Evolutionary conservation across 371 early-diverging fungal genomes (phyloP).

Genomic region (Lichtheimia ramosa): DNA sequence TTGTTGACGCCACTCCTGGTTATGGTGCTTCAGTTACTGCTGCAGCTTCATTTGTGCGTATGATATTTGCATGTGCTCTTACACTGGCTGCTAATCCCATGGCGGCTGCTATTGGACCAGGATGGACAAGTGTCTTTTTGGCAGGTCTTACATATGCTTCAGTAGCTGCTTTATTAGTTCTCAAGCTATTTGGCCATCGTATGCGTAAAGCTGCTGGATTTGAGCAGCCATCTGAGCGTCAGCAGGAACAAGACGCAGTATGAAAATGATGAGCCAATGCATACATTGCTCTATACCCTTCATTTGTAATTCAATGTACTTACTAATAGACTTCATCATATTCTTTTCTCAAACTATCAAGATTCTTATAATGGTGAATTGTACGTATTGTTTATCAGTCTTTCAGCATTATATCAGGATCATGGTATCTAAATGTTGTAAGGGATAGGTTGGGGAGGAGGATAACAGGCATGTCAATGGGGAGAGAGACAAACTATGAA

Average conservation of each 20-base stretch:
- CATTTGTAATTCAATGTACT: background rate
- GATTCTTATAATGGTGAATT: no score
- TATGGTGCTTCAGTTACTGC: constrained; percentile 49
- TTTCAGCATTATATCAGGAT: no score
- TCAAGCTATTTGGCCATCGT: constrained; percentile 19
- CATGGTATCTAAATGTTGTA: no score
- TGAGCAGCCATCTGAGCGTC: constrained; percentile 6
- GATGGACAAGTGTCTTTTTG: constrained; percentile 26
- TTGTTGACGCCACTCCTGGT: constrained; percentile 46
- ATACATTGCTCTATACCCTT: background rate
- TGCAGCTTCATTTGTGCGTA: constrained; percentile 41
- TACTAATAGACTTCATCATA: no score
- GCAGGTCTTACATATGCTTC: constrained; percentile 18
- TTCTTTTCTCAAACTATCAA: no score
- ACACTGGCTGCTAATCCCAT: constrained; percentile 31
- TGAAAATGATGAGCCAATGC: background rate
- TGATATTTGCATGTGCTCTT: constrained; percentile 40
- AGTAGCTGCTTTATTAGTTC: constrained; percentile 9
- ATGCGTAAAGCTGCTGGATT: constrained; percentile 20
- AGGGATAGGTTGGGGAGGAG: no score
- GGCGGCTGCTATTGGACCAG: constrained; percentile 22
- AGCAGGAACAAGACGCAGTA: background rate
- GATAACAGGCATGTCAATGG: no score
- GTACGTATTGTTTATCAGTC: no score
- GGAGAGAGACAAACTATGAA: no score